These are phyloP conservation scores for Akanthomyces muscarius DNA, from an alignment of 2,329 filamentous ascomycete genomes.

Conservation along the genomic window DNA sequence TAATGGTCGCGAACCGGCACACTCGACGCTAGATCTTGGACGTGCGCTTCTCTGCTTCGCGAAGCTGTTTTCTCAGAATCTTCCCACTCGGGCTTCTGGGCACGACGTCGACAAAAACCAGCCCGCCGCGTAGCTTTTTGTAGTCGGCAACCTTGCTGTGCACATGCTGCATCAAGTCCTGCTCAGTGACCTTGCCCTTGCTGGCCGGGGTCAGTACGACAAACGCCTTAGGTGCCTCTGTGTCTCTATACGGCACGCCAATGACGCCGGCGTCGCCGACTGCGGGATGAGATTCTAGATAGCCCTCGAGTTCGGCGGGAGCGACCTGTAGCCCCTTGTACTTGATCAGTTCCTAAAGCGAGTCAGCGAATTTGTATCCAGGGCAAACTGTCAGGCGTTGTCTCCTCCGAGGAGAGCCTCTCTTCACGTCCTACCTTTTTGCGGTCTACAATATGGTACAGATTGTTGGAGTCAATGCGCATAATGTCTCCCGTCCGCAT, in stretches of 20 bases:
- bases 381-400: neutral
- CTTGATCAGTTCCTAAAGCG: conserved; percentile 50
- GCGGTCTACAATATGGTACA: conserved; percentile 71
- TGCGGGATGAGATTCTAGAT: conserved; percentile 38
- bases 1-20: neutral
- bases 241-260: conserved; percentile 46
- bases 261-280: conserved; percentile 58
- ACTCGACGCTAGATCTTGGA: neutral
- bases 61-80: conserved; percentile 39
- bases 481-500: conserved; percentile 81
- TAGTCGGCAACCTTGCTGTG: conserved; percentile 40
- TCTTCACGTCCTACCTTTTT: conserved; percentile 50
- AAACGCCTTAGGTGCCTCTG: conserved; percentile 45
- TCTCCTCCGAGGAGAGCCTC: neutral
- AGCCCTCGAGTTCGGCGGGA: conserved; percentile 58
- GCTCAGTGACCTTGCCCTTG: conserved; percentile 24
- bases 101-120: conserved; percentile 61
- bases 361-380: neutral
- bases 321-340: conserved; percentile 62
- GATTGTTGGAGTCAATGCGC: conserved; percentile 63
- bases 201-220: conserved; percentile 27
- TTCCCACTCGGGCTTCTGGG: conserved; percentile 61
- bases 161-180: conserved; percentile 27
- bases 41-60: conserved; percentile 30
- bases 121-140: conserved; percentile 66